Base-by-base conservation (phyloP, 129 eudicot genomes). In the Centrapalus pauciflorus region DNA sequence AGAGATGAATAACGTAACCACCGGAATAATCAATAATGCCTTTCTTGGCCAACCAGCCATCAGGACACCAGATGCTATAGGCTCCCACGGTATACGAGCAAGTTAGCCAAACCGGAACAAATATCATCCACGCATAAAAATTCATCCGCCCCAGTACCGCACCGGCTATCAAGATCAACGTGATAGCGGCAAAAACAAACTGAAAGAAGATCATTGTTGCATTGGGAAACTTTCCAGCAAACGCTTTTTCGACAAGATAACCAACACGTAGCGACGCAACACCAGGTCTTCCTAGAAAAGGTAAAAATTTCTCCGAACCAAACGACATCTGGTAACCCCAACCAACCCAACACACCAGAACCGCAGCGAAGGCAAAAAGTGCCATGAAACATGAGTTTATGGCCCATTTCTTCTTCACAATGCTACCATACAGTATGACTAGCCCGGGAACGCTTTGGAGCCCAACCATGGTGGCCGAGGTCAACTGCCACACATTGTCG, bases 331-430 rank as follows among this genome's bases (percentile, higher is more conserved):
- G 86, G 70, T 84, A 88, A 0, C 71, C 96, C 96, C 96, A 88
- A 1, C 81, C 85, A 4, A 88, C 86, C 96, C 91, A 88, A 52
- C 92, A 84, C 4, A 88, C 86, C 26, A 88, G 69, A 25, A 85
- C 92, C 0, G 96, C 86, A 0, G 96, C 89, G 20, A 88, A 88
- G 67, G 96, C 91, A 52, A 80, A 88, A 35, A 85, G 84, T 3
- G 96, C 96, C 96, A 88, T 88, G 75, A 88, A 82, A 33, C 89
- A 85, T 2, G 96, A 88, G 69, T 88, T 88, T 0, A 88, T 81
- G 0, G 96, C 92, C 96, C 91, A 87, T 81, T 87, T 87, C 86
- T 84, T 87, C 38, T 87, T 87, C 0, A 87, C 95, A 7, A 87
- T 88, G 84, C 96, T 85, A 10, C 96, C 96, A 37, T 88, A 88